phyloP scores from a whole-genome alignment of 225 moss, liverwort and hornwort species.

The Bryum argenteum region DNA sequence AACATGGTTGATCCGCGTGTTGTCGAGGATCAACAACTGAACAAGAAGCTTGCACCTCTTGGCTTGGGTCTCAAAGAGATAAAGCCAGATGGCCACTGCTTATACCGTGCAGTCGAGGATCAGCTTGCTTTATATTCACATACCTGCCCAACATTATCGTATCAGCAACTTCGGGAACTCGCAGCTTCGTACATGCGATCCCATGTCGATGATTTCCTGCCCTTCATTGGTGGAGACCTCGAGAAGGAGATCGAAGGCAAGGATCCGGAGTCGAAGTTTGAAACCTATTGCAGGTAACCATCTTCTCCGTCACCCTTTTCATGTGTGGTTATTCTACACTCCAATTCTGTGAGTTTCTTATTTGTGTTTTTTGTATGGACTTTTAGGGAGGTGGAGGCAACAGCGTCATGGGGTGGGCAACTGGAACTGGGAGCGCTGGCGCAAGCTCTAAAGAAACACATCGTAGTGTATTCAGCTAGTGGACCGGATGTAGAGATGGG shows the following conservation, averaged over 20 bases:
- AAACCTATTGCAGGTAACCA: constrained; percentile 74
- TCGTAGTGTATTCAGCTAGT: constrained; percentile 76
- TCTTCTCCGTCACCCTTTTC: not conserved
- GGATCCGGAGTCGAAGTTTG: constrained; percentile 68
- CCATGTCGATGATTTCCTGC: constrained; percentile 75
- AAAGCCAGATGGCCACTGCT: constrained; percentile 92
- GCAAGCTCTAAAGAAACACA: constrained; percentile 81
- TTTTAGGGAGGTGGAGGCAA: constrained; percentile 72
- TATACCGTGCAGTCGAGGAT: constrained; percentile 92
- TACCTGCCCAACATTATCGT: constrained; percentile 52
- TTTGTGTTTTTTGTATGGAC: constrained; percentile 9
- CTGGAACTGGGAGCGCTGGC: constrained; percentile 89
- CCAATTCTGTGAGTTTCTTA: constrained; percentile 9
- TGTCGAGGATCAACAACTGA: constrained; percentile 73
- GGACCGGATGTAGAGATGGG: constrained; percentile 95
- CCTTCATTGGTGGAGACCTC: constrained; percentile 80
- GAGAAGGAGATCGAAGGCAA: constrained; percentile 70
- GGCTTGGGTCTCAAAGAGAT: constrained; percentile 81
- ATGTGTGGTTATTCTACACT: constrained; percentile 5
- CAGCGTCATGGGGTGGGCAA: constrained; percentile 96
- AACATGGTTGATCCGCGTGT: constrained; percentile 71
- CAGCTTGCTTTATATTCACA: constrained; percentile 68
- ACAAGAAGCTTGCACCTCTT: constrained; percentile 72
- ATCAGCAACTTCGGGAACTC: constrained; percentile 78
- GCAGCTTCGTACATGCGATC: constrained; percentile 84